phyloP scores from a whole-genome alignment of 257 asterid species.

The Linaria vulgaris region DNA sequence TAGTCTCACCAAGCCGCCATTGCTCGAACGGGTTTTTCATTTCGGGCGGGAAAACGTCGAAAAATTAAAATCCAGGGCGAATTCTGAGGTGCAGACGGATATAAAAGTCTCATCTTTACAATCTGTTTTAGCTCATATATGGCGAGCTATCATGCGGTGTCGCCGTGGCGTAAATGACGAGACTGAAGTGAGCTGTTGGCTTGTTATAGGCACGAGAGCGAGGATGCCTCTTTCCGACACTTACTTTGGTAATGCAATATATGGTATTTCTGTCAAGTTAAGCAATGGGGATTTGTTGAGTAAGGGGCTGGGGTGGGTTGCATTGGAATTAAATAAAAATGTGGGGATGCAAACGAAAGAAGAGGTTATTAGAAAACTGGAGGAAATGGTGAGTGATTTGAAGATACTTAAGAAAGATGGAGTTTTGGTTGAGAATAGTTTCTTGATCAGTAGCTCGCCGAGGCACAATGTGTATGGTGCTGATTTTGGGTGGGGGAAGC shows the following conservation, averaged over 20 bases:
- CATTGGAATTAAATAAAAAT: conserved; percentile 27
- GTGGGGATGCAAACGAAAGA: conserved; percentile 29
- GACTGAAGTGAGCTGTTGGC: neutral
- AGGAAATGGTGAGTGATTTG: conserved; percentile 25
- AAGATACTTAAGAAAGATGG: neutral
- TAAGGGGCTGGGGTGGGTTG: conserved; percentile 35
- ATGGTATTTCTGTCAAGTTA: neutral
- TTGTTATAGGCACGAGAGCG: conserved; percentile 31
- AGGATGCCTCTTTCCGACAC: conserved; percentile 36
- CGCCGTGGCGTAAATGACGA: neutral
- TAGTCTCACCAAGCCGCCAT: conserved; percentile 10
- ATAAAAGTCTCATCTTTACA: conserved; percentile 42
- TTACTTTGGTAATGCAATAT: conserved; percentile 44
- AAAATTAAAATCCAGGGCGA: conserved; percentile 39
- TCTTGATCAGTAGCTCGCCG: conserved; percentile 44
- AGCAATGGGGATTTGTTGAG: conserved; percentile 9
- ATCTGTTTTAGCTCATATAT: conserved; percentile 40
- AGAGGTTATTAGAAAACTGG: neutral
- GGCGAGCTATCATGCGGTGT: conserved; percentile 39
- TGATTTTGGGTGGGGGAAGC: conserved; percentile 60
- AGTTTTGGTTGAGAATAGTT: neutral
- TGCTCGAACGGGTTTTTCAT: conserved; percentile 31
- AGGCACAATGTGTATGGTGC: conserved; percentile 45
- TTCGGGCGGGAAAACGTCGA: conserved; percentile 31
- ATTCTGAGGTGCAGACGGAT: conserved; percentile 22